A percentile compares a stretch with the other conserved stretches of the same genome.
These are phyloP conservation scores for Raffaelea albimanens DNA, from an alignment of 2,329 filamentous ascomycete species.

Conservation along the genomic window DNA sequence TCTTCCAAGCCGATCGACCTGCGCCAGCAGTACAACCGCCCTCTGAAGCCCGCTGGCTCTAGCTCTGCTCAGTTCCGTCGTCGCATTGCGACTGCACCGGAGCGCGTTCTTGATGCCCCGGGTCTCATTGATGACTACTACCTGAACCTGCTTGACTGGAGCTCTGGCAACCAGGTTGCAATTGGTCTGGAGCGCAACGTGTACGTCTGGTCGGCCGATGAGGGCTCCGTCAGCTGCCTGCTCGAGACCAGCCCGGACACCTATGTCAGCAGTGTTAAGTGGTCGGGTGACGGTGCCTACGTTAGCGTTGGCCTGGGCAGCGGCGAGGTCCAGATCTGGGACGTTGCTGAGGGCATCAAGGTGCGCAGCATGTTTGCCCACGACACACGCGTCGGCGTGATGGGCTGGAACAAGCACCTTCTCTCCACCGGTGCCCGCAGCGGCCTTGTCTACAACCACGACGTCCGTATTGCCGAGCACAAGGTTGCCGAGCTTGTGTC, in stretches of 20 bases:
- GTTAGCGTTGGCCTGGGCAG: slow-evolving; percentile 90
- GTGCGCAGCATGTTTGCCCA: slow-evolving; percentile 98
- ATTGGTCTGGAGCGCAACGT: slow-evolving; percentile 95
- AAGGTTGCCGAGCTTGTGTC: slow-evolving; percentile 96
- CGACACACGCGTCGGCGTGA: slow-evolving; percentile 90
- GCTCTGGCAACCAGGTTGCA: slow-evolving; percentile 92
- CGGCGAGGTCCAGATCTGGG: slow-evolving; percentile 98
- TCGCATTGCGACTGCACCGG: slow-evolving; percentile 86
- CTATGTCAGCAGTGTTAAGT: slow-evolving; percentile 97
- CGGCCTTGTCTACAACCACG: slow-evolving; percentile 95
- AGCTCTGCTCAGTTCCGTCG: slow-evolving; percentile 79
- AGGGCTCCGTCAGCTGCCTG: slow-evolving; percentile 79
- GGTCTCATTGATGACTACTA: slow-evolving; percentile 98
- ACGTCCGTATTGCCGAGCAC: slow-evolving; percentile 94
- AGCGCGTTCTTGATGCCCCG: slow-evolving; percentile 91
- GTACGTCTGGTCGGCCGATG: slow-evolving; percentile 97
- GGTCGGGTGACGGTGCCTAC: slow-evolving; percentile 95
- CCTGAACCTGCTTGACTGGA: slow-evolving; percentile 97
- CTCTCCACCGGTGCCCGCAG: slow-evolving; percentile 91
- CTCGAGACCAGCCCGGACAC: slow-evolving; percentile 84
- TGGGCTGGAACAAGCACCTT: slow-evolving; percentile 99
- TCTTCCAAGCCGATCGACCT: slow-evolving; percentile 98
- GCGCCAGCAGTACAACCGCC: slow-evolving; percentile 94
- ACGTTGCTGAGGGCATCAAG: slow-evolving; percentile 89
- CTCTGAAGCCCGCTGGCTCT: slow-evolving; percentile 67